Evolutionary conservation across 768 basidiomycete genomes (phyloP).

Genomic region (Phlegmacium glaucopus): DNA sequence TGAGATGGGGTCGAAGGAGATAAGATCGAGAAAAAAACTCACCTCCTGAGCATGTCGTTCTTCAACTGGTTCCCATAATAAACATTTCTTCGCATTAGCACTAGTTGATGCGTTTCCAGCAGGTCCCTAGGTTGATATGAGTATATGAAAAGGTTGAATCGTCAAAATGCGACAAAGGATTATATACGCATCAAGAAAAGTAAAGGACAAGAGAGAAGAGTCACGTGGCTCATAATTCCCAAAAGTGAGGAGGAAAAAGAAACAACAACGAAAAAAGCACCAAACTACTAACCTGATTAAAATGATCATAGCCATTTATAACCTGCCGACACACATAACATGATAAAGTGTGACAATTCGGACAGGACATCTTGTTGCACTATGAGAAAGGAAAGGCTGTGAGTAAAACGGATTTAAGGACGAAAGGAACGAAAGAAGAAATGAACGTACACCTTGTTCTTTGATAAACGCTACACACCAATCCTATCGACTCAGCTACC

Average conservation of each 20-base stretch:
- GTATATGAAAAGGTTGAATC: slow-evolving; percentile 2
- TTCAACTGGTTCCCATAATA: slow-evolving; percentile 67
- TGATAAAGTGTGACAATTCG: slow-evolving; percentile 65
- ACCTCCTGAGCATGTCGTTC: slow-evolving; percentile 67
- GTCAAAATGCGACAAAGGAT: too few relatives aligned
- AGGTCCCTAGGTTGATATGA: slow-evolving; percentile 10
- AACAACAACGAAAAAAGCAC: not conserved
- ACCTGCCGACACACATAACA: slow-evolving; percentile 83
- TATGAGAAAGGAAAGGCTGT: slow-evolving; percentile 26
- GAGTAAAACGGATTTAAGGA: not conserved
- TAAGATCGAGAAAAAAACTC: slow-evolving; percentile 1
- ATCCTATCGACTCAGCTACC: slow-evolving; percentile 3
- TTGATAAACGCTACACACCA: slow-evolving; percentile 68
- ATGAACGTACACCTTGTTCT: slow-evolving; percentile 60
- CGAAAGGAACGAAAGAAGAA: not conserved
- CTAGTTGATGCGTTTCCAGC: slow-evolving; percentile 12
- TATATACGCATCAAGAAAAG: too few relatives aligned
- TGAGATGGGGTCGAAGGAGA: not conserved
- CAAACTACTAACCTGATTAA: slow-evolving; percentile 41
- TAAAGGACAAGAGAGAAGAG: not conserved
- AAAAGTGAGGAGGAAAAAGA: not conserved
- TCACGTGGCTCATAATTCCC: not conserved
- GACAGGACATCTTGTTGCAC: slow-evolving; percentile 93
- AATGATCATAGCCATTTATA: slow-evolving; percentile 78
- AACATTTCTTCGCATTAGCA: slow-evolving; percentile 45